Evolutionary conservation across 1,284 basidiomycete genomes (phyloP).

Genomic region (Golubevia pallescens): DNA sequence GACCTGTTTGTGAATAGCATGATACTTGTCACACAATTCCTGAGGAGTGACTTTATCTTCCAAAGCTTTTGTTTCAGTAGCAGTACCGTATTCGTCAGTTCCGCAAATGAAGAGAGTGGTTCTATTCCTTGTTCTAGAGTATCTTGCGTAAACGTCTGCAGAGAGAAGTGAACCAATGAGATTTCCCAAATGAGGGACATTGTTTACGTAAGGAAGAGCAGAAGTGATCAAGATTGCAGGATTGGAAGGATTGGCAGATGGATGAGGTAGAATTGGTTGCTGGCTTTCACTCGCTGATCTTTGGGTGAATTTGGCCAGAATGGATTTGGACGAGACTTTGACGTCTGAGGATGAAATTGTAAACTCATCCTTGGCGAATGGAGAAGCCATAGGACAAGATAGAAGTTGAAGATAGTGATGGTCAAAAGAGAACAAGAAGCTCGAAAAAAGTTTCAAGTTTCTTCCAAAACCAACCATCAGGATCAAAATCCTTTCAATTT

Average conservation of each 20-base stretch:
- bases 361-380: not conserved
- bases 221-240: not conserved
- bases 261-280: not conserved
- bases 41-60: conserved; percentile 1
- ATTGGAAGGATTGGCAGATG: not conserved
- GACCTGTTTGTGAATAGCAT: conserved; percentile 1
- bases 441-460: too few relatives aligned
- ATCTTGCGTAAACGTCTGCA: conserved; percentile 3
- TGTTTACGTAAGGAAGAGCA: not conserved
- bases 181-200: not conserved
- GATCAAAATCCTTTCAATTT: too few relatives aligned
- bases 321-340: not conserved
- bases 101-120: conserved; percentile 2
- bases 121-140: not conserved
- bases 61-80: conserved; percentile 4
- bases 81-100: conserved; percentile 5
- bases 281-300: not conserved
- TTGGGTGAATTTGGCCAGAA: not conserved
- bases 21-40: conserved; percentile 3
- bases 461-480: too few relatives aligned
- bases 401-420: conserved; percentile 15
- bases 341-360: not conserved
- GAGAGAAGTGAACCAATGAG: not conserved
- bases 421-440: too few relatives aligned
- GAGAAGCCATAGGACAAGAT: conserved; percentile 28